Conservation (phyloP, 805 yeast species). For the Nematodospora valgi region DNA sequence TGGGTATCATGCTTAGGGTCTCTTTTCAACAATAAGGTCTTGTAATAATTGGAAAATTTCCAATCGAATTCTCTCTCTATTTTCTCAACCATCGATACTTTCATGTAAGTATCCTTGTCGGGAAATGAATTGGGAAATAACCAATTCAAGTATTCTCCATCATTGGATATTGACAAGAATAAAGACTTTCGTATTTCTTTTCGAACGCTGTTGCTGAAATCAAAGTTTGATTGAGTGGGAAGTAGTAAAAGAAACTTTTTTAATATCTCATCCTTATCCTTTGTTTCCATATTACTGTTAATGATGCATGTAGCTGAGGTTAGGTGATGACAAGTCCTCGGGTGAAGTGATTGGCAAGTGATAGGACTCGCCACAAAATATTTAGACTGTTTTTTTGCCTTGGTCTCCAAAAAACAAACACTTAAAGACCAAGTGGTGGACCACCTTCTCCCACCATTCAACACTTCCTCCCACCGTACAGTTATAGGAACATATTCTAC, state of each 20-base stretch:
- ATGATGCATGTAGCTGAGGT: too few species aligned
- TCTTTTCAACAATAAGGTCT: slow-evolving; percentile 11
- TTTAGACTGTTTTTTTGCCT: background rate
- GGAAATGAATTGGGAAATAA: slow-evolving; percentile 30
- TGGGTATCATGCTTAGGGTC: slow-evolving; percentile 19
- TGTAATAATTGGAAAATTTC: slow-evolving; percentile 30
- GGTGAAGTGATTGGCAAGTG: slow-evolving; percentile 1
- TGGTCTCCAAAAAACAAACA: too few species aligned
- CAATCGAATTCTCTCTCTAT: slow-evolving; percentile 28
- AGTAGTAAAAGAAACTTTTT: slow-evolving; percentile 32
- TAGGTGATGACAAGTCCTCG: too few species aligned
- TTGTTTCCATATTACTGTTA: slow-evolving; percentile 4
- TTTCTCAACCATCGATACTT: slow-evolving; percentile 10
- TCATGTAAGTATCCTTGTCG: background rate
- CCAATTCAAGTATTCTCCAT: slow-evolving; percentile 32
- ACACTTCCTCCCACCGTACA: too few species aligned
- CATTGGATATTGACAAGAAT: slow-evolving; percentile 27
- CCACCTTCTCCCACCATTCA: background rate
- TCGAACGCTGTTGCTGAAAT: slow-evolving; percentile 22
- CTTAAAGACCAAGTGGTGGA: too few species aligned
- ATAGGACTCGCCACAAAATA: background rate
- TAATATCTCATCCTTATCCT: slow-evolving; percentile 8
- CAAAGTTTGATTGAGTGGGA: slow-evolving; percentile 27
- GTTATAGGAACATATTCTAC: too few species aligned
- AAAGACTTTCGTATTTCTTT: slow-evolving; percentile 27